Percentiles rank a stretch among this genome's conserved stretches.
These are phyloP conservation scores for Tympanopsis confertula DNA, from an alignment of 2,329 filamentous ascomycete species.

Conservation along the genomic window DNA sequence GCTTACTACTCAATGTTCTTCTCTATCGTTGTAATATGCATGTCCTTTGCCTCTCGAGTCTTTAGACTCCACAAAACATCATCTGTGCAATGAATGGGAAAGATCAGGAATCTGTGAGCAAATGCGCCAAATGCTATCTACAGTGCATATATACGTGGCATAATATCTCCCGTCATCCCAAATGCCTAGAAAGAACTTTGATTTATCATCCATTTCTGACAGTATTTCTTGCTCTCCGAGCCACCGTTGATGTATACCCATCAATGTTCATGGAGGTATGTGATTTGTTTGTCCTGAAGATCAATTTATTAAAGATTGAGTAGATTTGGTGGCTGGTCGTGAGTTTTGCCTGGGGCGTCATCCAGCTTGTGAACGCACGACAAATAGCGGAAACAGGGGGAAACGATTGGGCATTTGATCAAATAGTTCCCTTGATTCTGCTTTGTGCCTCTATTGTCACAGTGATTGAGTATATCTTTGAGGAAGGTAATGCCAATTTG, in stretches of 20 bases:
- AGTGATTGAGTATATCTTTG: no score
- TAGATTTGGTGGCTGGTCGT: neutral
- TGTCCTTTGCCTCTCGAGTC: neutral
- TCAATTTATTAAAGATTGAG: neutral
- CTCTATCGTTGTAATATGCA: neutral
- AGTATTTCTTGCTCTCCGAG: neutral
- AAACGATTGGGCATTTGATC: neutral
- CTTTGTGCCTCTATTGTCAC: neutral
- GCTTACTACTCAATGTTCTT: neutral
- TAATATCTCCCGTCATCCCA: no score
- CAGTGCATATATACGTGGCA: neutral
- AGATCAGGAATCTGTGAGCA: neutral
- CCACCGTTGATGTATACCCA: neutral
- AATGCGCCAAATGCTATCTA: neutral
- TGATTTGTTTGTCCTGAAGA: neutral
- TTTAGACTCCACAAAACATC: neutral
- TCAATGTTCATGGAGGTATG: neutral
- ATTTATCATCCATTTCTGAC: neutral
- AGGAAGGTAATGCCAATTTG: no score
- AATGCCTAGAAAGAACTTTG: neutral
- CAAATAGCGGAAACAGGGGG: no score
- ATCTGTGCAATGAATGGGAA: neutral
- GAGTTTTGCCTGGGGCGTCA: neutral
- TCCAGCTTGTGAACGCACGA: neutral
- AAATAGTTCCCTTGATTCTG: neutral